Evolutionary conservation across 163 green algal genomes (phyloP).

Genomic region (Coccomyxa subellipsoidea): DNA sequence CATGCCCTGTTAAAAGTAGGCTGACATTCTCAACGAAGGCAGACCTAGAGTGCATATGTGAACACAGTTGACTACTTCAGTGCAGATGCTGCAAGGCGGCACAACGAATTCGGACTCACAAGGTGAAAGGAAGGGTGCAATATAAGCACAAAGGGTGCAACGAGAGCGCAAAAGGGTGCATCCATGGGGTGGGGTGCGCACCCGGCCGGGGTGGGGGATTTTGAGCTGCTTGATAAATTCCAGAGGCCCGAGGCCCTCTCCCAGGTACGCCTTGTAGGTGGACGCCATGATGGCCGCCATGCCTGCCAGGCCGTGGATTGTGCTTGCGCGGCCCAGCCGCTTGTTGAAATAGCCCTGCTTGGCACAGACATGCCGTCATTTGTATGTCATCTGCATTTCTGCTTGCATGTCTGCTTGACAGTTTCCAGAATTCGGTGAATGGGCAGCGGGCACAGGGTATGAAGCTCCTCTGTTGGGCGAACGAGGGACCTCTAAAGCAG

Average conservation of each 20-base stretch:
- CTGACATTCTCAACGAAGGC: too few relatives aligned
- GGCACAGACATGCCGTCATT: too few relatives aligned
- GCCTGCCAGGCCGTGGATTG: constrained; percentile 90
- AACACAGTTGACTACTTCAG: too few relatives aligned
- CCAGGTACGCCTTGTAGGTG: constrained; percentile 95
- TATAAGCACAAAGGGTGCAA: too few relatives aligned
- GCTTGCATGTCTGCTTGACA: background rate
- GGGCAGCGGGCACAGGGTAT: too few relatives aligned
- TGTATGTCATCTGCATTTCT: background rate
- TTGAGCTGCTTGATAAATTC: constrained; percentile 66
- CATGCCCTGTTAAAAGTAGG: too few relatives aligned
- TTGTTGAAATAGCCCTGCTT: constrained; percentile 22
- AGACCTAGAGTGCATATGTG: too few relatives aligned
- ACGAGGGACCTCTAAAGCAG: too few relatives aligned
- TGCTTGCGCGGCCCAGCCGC: constrained; percentile 70
- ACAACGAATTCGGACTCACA: too few relatives aligned
- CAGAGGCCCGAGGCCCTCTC: constrained; percentile 82
- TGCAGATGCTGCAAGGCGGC: too few relatives aligned
- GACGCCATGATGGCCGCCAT: constrained; percentile 92
- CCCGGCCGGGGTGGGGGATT: constrained; percentile 90
- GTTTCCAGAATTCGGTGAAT: background rate
- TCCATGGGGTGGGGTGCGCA: background rate
- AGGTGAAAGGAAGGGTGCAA: too few relatives aligned
- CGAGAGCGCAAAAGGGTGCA: background rate
- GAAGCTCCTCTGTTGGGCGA: too few relatives aligned